Percentiles rank a stretch among this genome's conserved stretches.
Evolutionary conservation across 352 stramenopile genomes (phyloP).

Genomic region (Globisporangium carolinianum): DNA sequence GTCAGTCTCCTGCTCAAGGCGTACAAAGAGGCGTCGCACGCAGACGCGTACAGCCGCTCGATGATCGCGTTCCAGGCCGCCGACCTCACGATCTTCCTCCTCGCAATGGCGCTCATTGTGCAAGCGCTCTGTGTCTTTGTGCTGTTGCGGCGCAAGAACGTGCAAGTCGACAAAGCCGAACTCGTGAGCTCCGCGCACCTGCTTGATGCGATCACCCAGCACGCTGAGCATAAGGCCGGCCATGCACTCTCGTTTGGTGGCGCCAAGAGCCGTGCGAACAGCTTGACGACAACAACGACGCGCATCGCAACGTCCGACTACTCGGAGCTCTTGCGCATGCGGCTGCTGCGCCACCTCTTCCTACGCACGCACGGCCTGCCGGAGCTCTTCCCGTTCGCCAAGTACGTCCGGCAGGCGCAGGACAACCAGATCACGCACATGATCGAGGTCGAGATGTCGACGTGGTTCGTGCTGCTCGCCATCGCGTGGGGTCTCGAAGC

Average conservation of each 20-base stretch:
- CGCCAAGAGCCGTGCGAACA: neutral
- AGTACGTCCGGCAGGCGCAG: slow-evolving; percentile 67
- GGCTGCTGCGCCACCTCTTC: slow-evolving; percentile 42
- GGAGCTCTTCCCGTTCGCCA: slow-evolving; percentile 60
- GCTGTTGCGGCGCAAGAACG: slow-evolving; percentile 30
- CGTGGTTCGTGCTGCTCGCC: slow-evolving; percentile 46
- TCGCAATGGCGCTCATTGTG: slow-evolving; percentile 43
- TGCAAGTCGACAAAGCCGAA: slow-evolving; percentile 26
- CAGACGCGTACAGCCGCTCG: slow-evolving; percentile 20
- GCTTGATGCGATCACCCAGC: slow-evolving; percentile 13
- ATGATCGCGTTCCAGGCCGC: slow-evolving; percentile 49
- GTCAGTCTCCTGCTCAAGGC: slow-evolving; percentile 52
- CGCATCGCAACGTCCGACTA: neutral
- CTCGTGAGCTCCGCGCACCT: slow-evolving; percentile 40
- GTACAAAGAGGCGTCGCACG: slow-evolving; percentile 26
- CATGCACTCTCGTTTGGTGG: neutral
- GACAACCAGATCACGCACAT: slow-evolving; percentile 77
- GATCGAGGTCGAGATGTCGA: slow-evolving; percentile 68
- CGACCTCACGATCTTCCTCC: slow-evolving; percentile 49
- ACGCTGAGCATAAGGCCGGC: neutral
- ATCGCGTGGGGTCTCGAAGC: slow-evolving; percentile 38
- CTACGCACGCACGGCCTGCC: slow-evolving; percentile 33
- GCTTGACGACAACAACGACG: neutral
- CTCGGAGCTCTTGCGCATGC: slow-evolving; percentile 19
- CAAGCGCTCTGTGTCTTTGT: slow-evolving; percentile 45